These are phyloP conservation scores for Haplosporangium gracile DNA, from an alignment of 192 early-diverging fungal species.

Conservation along the genomic window DNA sequence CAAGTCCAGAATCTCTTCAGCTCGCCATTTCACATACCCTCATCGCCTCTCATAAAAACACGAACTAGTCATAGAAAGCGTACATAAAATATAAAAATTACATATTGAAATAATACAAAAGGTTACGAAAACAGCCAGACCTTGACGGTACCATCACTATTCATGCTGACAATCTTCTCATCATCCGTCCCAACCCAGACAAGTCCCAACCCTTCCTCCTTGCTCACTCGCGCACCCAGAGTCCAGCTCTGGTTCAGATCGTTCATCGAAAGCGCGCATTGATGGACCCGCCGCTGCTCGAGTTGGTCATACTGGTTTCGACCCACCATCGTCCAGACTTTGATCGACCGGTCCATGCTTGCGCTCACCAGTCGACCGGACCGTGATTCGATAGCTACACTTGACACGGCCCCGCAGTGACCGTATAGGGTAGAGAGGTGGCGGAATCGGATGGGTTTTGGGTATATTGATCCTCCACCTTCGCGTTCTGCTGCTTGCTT, in stretches of 20 bases:
- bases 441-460: constrained; percentile 13
- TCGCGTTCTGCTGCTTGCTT: background rate
- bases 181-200: constrained; percentile 46
- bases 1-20: background rate
- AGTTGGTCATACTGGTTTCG: background rate
- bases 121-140: constrained; percentile 48
- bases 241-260: constrained; percentile 54
- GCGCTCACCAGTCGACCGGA: constrained; percentile 47
- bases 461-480: background rate
- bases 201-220: constrained; percentile 42
- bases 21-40: background rate
- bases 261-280: constrained; percentile 43
- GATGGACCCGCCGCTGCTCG: constrained; percentile 20
- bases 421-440: constrained; percentile 50
- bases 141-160: constrained; percentile 46
- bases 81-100: background rate
- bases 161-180: constrained; percentile 55
- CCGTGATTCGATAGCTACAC: constrained; percentile 40
- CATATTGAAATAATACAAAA: background rate
- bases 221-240: constrained; percentile 32
- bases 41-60: background rate
- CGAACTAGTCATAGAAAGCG: background rate
- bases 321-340: constrained; percentile 33
- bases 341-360: constrained; percentile 54
- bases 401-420: constrained; percentile 50